Percentiles rank a stretch among this genome's conserved stretches.
phyloP scores from a whole-genome alignment of 495 filamentous ascomycete genomes.

The Copromyces sp. region DNA sequence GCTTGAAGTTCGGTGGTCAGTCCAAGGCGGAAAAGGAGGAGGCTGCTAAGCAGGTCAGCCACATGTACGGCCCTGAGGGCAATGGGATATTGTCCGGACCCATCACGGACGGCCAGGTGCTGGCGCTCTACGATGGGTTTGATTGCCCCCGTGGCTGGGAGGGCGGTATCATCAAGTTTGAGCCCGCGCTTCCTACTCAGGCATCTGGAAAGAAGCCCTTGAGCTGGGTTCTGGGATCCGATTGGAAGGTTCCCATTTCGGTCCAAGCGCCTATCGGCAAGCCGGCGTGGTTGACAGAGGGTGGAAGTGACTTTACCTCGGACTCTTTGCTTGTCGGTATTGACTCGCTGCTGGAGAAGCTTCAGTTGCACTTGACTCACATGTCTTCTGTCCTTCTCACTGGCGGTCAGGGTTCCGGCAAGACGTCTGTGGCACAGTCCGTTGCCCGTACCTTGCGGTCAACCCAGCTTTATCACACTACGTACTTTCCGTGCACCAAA shows the following conservation, averaged over 20 bases:
- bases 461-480: conserved; percentile 60
- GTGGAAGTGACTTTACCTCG: conserved; percentile 34
- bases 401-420: conserved; percentile 81
- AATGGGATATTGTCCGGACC: conserved; percentile 71
- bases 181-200: conserved; percentile 38
- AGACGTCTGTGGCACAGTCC: conserved; percentile 56
- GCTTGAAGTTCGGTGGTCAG: conserved; percentile 82
- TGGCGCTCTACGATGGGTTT: conserved; percentile 38
- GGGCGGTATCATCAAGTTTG: conserved; percentile 72
- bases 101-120: conserved; percentile 75
- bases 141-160: conserved; percentile 43
- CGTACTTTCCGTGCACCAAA: conserved; percentile 73
- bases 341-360: conserved; percentile 59
- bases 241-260: conserved; percentile 59
- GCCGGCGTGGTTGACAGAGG: conserved; percentile 41
- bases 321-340: conserved; percentile 72
- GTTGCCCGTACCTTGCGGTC: conserved; percentile 56
- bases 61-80: conserved; percentile 44
- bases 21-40: conserved; percentile 66
- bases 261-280: conserved; percentile 59
- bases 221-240: conserved; percentile 68
- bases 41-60: conserved; percentile 43
- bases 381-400: conserved; percentile 82
- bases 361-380: conserved; percentile 63
- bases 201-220: conserved; percentile 40